Percentiles rank a stretch among this genome's conserved stretches.
phyloP scores from a whole-genome alignment of 1,284 basidiomycete species.

The Melanopsichium pennsylvanicum region DNA sequence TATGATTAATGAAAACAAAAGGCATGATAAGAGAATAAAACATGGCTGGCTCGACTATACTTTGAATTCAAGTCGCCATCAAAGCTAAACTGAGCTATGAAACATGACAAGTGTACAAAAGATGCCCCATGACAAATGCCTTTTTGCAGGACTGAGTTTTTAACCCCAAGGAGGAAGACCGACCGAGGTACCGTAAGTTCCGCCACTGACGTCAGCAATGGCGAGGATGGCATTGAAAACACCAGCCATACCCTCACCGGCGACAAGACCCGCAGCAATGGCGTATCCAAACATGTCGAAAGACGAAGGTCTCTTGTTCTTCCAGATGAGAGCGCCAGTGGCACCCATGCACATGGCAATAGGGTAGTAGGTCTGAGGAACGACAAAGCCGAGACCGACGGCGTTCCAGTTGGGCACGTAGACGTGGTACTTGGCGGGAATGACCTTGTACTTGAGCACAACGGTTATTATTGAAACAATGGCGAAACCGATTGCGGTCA shows the following conservation, averaged over 20 bases:
- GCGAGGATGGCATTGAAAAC: slow-evolving; percentile 71
- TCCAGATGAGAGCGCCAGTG: slow-evolving; percentile 68
- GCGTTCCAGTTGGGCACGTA: slow-evolving; percentile 77
- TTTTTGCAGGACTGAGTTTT: not conserved
- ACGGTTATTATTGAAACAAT: slow-evolving; percentile 70
- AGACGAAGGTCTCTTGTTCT: slow-evolving; percentile 67
- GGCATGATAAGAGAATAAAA: too few relatives aligned
- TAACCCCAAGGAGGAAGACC: slow-evolving; percentile 54
- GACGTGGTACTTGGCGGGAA: slow-evolving; percentile 71
- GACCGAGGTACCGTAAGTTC: slow-evolving; percentile 32
- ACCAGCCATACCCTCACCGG: slow-evolving; percentile 76
- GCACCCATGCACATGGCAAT: slow-evolving; percentile 63
- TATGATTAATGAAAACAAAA: slow-evolving; percentile 7
- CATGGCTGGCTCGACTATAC: too few relatives aligned
- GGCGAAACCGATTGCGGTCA: slow-evolving; percentile 73
- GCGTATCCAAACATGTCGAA: slow-evolving; percentile 73
- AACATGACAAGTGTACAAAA: too few relatives aligned
- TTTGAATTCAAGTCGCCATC: too few relatives aligned
- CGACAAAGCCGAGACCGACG: slow-evolving; percentile 72
- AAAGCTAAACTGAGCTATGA: too few relatives aligned
- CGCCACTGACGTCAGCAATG: slow-evolving; percentile 48
- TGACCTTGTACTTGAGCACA: slow-evolving; percentile 70
- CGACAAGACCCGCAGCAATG: slow-evolving; percentile 72
- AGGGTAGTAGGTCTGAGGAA: slow-evolving; percentile 63
- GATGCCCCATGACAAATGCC: slow-evolving; percentile 12